Conservation (phyloP, 2,329 filamentous ascomycete genomes). For the Ambrosiella xylebori region DNA sequence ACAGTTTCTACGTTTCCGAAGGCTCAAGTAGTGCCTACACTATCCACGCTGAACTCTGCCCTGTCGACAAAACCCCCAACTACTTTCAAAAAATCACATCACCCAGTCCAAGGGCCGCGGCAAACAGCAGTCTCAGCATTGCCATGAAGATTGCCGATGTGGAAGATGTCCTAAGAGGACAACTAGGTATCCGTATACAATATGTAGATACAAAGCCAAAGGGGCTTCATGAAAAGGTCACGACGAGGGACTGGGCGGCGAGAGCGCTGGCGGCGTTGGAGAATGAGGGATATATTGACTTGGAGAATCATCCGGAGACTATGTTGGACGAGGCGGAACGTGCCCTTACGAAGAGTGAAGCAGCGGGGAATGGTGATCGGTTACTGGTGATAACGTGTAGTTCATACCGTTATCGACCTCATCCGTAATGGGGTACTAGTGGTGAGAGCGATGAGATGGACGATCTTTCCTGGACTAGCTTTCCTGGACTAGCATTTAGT, state of each 20-base stretch:
- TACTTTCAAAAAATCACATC: background rate
- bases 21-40: background rate
- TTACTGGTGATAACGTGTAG: too few relatives aligned
- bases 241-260: slow-evolving; percentile 12
- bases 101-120: too few relatives aligned
- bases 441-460: too few relatives aligned
- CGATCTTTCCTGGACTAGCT: too few relatives aligned
- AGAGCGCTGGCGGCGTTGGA: slow-evolving; percentile 13
- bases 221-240: slow-evolving; percentile 2
- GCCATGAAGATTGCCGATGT: slow-evolving; percentile 8
- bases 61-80: background rate
- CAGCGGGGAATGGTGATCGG: too few relatives aligned
- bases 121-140: background rate
- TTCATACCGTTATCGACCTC: too few relatives aligned
- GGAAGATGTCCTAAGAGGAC: slow-evolving; percentile 5
- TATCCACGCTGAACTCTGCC: background rate
- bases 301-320: background rate
- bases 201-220: too few relatives aligned
- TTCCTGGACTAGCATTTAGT: too few relatives aligned
- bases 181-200: background rate
- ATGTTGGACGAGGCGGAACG: slow-evolving; percentile 1
- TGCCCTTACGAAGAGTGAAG: background rate
- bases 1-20: background rate
- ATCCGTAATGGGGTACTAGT: too few relatives aligned
- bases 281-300: slow-evolving; percentile 14